These are phyloP conservation scores for Phytophthora lateralis DNA, from an alignment of 352 stramenopile genomes.

Conservation along the genomic window DNA sequence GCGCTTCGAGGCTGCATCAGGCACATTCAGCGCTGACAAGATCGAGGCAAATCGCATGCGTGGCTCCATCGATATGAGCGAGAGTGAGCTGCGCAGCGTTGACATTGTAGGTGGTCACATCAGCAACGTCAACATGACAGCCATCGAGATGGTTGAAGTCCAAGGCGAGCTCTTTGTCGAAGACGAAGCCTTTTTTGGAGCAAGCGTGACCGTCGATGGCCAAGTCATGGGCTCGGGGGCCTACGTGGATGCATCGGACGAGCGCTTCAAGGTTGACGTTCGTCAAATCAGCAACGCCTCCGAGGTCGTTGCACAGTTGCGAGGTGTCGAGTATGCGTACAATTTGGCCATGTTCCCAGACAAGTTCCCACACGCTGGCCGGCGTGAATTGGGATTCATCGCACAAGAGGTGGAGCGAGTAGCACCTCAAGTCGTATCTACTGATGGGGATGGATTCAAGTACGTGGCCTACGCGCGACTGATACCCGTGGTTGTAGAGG, in stretches of 20 bases:
- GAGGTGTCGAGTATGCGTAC: conserved; percentile 78
- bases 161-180: conserved; percentile 84
- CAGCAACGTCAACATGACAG: conserved; percentile 80
- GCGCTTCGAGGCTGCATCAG: conserved; percentile 59
- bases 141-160: conserved; percentile 72
- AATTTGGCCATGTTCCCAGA: conserved; percentile 43
- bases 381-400: conserved; percentile 86
- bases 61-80: conserved; percentile 81
- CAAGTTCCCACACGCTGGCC: conserved; percentile 39
- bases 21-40: conserved; percentile 46
- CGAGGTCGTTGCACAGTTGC: conserved; percentile 50
- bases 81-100: conserved; percentile 68
- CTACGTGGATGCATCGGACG: conserved; percentile 91
- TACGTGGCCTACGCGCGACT: conserved; percentile 88
- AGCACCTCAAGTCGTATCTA: conserved; percentile 79
- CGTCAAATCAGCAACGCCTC: conserved; percentile 50
- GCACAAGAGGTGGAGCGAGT: conserved; percentile 88
- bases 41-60: conserved; percentile 54
- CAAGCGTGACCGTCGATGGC: conserved; percentile 84
- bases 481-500: conserved; percentile 81
- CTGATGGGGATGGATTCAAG: conserved; percentile 78
- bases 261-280: conserved; percentile 86
- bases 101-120: conserved; percentile 81
- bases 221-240: conserved; percentile 91
- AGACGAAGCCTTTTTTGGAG: conserved; percentile 83